Evolutionary conservation across 2,329 filamentous ascomycete genomes (phyloP), one percentile per base, ranked within the genome.

Genomic region (Madurella fahalii): DNA sequence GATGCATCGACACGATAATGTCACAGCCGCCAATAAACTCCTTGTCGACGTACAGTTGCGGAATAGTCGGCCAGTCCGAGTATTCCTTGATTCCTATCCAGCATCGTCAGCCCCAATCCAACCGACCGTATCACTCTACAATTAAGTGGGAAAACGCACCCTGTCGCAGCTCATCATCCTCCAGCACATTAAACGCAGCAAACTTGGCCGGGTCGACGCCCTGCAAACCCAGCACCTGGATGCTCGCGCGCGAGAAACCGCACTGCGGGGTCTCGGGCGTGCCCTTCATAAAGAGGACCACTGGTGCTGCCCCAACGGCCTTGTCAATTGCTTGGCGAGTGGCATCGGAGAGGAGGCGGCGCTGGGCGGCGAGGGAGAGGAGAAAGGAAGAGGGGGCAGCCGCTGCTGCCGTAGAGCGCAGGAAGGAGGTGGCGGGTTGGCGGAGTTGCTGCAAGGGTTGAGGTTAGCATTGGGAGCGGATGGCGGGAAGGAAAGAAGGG

Each of bases 1-100:
- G 89, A 76, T 97, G 93, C 94, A 99, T 97, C 2, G 87, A 88
- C 70, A 97, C 87, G 64, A 99, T 73, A 61, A 99, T 99, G 72
- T 99, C 94, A 70, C 92, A 96, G n/a, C 94, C 94, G 52, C 94
- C 94, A 45, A 99, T 79, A 69, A 99, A 99, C 71, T 99, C 93
- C 75, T 93, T 93, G 60, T 95, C 84, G 49, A 99, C 80, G 73
- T 97, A 99, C 16, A 99, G 80, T 73, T 99, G 94, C 7, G 94
- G 94, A 69, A 99, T 97, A 17, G 94, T 99, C 13, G 94, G 94
- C 94, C 94, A 99, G 70, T 97, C 94, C 1, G 92, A 96, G 78
- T 94, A 99, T 74, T 99, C 93, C 76, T 99, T 99, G 77, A 99
- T 96, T 50, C 94, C 93, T 92, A 62, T 25, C 40, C 31, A 30